These are phyloP conservation scores for Sphaerulina populicola DNA, from an alignment of 2,329 filamentous ascomycete genomes.

Conservation along the genomic window DNA sequence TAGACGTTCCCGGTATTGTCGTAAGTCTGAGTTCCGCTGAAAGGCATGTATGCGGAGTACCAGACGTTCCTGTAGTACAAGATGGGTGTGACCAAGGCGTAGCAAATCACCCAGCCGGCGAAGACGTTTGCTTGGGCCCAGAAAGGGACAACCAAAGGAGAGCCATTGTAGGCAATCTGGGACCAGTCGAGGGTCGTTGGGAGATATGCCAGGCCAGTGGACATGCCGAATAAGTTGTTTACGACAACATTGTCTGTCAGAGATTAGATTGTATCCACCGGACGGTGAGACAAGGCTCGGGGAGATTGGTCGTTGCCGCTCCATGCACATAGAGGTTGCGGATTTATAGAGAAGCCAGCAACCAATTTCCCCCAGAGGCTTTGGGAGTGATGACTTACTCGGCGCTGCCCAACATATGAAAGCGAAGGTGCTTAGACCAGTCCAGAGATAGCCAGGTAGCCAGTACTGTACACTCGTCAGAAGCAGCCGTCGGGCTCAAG, in stretches of 20 bases:
- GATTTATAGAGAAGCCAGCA: too few species aligned
- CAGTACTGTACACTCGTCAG: background rate
- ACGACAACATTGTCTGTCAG: background rate
- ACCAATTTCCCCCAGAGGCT: too few species aligned
- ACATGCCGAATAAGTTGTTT: constrained; percentile 4
- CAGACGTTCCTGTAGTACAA: constrained; percentile 1
- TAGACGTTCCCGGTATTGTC: constrained; percentile 1
- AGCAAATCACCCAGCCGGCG: background rate
- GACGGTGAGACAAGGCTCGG: background rate
- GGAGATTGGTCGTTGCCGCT: too few species aligned
- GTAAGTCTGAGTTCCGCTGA: background rate
- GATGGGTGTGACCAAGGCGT: background rate
- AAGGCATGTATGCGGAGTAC: constrained; percentile 1
- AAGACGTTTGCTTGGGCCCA: constrained; percentile 4
- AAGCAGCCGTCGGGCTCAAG: background rate
- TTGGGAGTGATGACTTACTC: background rate
- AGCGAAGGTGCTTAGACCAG: constrained; percentile 3
- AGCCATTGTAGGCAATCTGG: constrained; percentile 2
- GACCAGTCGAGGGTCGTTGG: constrained; percentile 2
- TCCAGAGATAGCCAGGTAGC: constrained; percentile 1
- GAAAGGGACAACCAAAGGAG: constrained; percentile 1
- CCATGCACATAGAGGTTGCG: too few species aligned
- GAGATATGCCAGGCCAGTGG: background rate
- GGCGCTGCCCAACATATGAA: constrained; percentile 7
- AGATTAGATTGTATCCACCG: background rate